Percentiles rank a stretch among this genome's conserved stretches.
These are phyloP conservation scores for Mycena filopes DNA, from an alignment of 768 basidiomycete genomes.

Conservation along the genomic window DNA sequence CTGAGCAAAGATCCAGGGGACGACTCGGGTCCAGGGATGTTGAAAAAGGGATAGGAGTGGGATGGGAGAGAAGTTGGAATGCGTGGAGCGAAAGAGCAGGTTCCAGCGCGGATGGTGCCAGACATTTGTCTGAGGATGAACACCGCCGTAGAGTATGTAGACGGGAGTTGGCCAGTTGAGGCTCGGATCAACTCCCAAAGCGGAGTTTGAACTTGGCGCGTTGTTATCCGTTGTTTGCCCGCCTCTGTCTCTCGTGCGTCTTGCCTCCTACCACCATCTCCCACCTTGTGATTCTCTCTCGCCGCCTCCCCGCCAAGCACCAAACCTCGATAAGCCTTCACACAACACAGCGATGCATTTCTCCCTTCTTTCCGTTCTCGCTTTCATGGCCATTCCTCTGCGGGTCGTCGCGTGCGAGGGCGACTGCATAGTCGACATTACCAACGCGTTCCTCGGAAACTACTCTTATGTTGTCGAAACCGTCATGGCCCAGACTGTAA, in stretches of 20 bases:
- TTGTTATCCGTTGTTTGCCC: slow-evolving; percentile 1
- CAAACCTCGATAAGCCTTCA: slow-evolving; percentile 4
- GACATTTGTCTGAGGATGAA: too few relatives aligned
- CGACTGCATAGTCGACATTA: slow-evolving; percentile 71
- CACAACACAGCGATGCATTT: slow-evolving; percentile 29
- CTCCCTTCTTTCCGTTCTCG: slow-evolving; percentile 33
- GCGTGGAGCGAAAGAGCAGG: too few relatives aligned
- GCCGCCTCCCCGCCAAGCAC: slow-evolving; percentile 14
- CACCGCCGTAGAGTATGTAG: too few relatives aligned
- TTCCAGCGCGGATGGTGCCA: too few relatives aligned
- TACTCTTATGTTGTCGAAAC: slow-evolving; percentile 55
- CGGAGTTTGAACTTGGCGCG: not conserved
- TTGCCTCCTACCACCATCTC: not conserved
- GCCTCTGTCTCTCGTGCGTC: not conserved
- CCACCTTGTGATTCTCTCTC: too few relatives aligned
- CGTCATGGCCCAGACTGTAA: slow-evolving; percentile 56
- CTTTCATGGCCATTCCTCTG: slow-evolving; percentile 45
- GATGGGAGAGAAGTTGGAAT: too few relatives aligned
- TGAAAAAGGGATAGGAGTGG: too few relatives aligned
- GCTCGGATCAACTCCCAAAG: too few relatives aligned
- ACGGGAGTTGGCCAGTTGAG: too few relatives aligned
- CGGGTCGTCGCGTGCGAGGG: slow-evolving; percentile 72
- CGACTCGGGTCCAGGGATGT: too few relatives aligned
- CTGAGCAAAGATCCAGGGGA: too few relatives aligned
- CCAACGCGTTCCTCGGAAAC: slow-evolving; percentile 62